Conservation (phyloP, 768 basidiomycete species). For the Cyclocybe cylindracea region DNA sequence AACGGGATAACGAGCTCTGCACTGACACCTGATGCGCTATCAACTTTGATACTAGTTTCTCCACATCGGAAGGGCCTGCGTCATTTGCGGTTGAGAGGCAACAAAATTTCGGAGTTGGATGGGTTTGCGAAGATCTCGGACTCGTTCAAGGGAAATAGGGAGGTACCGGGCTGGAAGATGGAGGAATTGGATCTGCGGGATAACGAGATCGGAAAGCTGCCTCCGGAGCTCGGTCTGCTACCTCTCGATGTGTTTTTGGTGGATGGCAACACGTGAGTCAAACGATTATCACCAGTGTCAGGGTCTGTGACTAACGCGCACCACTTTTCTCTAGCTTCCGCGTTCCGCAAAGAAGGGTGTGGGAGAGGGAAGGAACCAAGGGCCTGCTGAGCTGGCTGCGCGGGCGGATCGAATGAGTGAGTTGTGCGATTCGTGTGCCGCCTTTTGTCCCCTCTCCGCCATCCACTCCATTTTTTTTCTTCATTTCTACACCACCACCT, state of each 20-base stretch:
- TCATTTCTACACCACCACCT: background rate
- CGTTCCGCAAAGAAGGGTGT: constrained; percentile 76
- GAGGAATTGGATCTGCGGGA: constrained; percentile 85
- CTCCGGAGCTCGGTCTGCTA: constrained; percentile 69
- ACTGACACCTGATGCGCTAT: constrained; percentile 48
- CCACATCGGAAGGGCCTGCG: constrained; percentile 54
- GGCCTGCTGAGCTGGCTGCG: constrained; percentile 79
- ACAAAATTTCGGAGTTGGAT: constrained; percentile 59
- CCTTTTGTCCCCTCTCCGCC: background rate
- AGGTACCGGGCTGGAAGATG: constrained; percentile 68
- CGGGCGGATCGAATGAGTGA: constrained; percentile 62
- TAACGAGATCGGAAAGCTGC: constrained; percentile 74
- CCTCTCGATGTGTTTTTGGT: constrained; percentile 82
- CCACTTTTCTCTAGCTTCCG: constrained; percentile 58
- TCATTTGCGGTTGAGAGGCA: constrained; percentile 70
- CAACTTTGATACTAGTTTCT: constrained; percentile 51
- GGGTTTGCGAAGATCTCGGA: constrained; percentile 65
- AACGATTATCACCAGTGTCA: background rate
- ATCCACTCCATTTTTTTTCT: background rate
- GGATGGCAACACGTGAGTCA: constrained; percentile 78
- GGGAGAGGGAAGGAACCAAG: constrained; percentile 87
- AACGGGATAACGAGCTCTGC: constrained; percentile 62
- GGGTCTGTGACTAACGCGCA: background rate
- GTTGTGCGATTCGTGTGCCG: background rate
- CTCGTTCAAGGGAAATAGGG: constrained; percentile 63